Conservation (phyloP, 169 alveolate species). For the Plasmodium vinckei region DNA sequence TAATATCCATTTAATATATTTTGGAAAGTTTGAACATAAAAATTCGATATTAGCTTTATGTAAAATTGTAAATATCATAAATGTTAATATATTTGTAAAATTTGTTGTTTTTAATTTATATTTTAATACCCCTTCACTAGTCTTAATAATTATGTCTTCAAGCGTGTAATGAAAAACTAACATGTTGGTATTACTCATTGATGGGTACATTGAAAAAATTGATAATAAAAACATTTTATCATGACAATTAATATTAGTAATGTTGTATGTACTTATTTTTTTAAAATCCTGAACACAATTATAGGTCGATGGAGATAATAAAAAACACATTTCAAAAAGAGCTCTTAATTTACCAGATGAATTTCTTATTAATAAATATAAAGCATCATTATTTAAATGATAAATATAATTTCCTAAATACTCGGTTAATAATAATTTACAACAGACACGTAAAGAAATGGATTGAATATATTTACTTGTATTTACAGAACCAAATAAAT, state of each 20-base stretch:
- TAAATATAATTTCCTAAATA: slow-evolving; percentile 34
- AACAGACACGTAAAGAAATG: slow-evolving; percentile 72
- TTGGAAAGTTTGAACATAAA: slow-evolving; percentile 69
- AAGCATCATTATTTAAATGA: slow-evolving; percentile 26
- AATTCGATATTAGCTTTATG: slow-evolving; percentile 80
- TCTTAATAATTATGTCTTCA: slow-evolving; percentile 79
- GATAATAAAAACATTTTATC: slow-evolving; percentile 78
- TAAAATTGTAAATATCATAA: slow-evolving; percentile 78
- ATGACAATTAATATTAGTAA: slow-evolving; percentile 76
- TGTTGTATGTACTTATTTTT: slow-evolving; percentile 65
- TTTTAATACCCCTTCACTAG: slow-evolving; percentile 79
- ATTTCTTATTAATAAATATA: slow-evolving; percentile 25
- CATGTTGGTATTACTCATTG: slow-evolving; percentile 79
- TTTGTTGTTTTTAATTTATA: slow-evolving; percentile 72
- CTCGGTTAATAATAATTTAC: slow-evolving; percentile 76
- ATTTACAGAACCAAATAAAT: slow-evolving; percentile 68
- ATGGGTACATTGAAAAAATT: slow-evolving; percentile 78
- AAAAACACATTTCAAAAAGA: slow-evolving; percentile 79
- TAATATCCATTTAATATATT: slow-evolving; percentile 81
- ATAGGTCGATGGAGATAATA: slow-evolving; percentile 78
- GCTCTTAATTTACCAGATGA: slow-evolving; percentile 77
- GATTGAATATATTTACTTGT: slow-evolving; percentile 83
- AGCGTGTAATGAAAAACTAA: slow-evolving; percentile 79
- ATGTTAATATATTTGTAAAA: slow-evolving; percentile 78
- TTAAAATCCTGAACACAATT: slow-evolving; percentile 74